Evolutionary conservation across 2,329 filamentous ascomycete species (phyloP).

Genomic region (Teratosphaeria epicoccoides): DNA sequence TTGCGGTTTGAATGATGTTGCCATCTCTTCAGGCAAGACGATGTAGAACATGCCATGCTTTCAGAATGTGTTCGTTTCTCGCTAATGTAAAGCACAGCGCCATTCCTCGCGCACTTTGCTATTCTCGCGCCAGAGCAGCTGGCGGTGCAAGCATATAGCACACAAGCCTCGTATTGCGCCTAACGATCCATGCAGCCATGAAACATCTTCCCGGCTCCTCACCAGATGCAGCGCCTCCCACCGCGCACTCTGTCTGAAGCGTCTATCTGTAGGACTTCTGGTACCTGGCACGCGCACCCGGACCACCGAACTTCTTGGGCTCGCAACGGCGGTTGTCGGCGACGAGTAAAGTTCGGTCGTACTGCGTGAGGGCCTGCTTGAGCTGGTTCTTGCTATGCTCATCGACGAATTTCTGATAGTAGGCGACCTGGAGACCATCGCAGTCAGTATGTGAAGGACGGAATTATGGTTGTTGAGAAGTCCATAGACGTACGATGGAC

Average conservation of each 20-base stretch:
- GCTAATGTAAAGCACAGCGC: constrained; percentile 2
- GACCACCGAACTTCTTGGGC: constrained; percentile 96
- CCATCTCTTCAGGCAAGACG: no score
- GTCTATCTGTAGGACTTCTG: constrained; percentile 98
- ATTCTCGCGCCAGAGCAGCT: neutral
- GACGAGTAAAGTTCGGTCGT: constrained; percentile 94
- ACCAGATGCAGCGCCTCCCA: constrained; percentile 3
- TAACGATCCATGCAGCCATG: constrained; percentile 4
- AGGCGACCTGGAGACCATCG: constrained; percentile 50
- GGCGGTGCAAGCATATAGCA: constrained; percentile 4
- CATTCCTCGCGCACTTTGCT: neutral
- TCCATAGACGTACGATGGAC: constrained; percentile 52
- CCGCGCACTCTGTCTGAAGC: neutral
- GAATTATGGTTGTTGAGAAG: neutral
- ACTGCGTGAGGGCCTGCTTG: constrained; percentile 92
- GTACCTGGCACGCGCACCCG: constrained; percentile 89
- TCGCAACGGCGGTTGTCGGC: constrained; percentile 98
- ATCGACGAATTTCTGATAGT: constrained; percentile 99
- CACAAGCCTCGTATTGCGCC: constrained; percentile 4
- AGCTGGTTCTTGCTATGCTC: constrained; percentile 99
- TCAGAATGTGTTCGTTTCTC: neutral
- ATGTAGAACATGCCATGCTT: neutral
- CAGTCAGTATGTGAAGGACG: constrained; percentile 1
- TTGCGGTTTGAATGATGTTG: neutral
- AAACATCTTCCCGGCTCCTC: neutral